A percentile compares a stretch with the other conserved stretches of the same genome.
These are phyloP conservation scores for Proliferodiscus dingleyae DNA, from an alignment of 2,329 filamentous ascomycete species.

Conservation along the genomic window DNA sequence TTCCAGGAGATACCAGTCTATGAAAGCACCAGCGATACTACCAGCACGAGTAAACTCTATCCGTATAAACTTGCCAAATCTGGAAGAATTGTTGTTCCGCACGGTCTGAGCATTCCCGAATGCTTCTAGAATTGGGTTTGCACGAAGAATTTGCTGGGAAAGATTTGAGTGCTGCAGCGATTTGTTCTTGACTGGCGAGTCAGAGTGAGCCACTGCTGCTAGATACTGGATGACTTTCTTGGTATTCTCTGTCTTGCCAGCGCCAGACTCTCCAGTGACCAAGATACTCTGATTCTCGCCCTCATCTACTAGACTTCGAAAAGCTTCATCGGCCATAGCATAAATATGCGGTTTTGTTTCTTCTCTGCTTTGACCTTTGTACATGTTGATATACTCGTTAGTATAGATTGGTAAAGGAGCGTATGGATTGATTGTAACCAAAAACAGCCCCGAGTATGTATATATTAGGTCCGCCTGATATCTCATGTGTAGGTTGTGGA, in stretches of 20 bases:
- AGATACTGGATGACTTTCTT: constrained; percentile 99
- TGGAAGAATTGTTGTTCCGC: constrained; percentile 95
- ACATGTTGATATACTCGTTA: constrained; percentile 97
- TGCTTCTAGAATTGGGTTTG: constrained; percentile 94
- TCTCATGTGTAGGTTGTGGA: constrained; percentile 91
- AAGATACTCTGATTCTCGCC: constrained; percentile 95
- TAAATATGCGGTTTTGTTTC: constrained; percentile 97
- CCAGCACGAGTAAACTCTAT: constrained; percentile 89
- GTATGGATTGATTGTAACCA: constrained; percentile 97
- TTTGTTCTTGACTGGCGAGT: constrained; percentile 62
- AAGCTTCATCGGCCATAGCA: constrained; percentile 94
- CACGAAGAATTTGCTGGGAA: constrained; percentile 91
- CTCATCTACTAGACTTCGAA: constrained; percentile 91
- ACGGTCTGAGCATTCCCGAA: constrained; percentile 98
- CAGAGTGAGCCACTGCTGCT: constrained; percentile 84
- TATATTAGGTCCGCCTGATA: constrained; percentile 97
- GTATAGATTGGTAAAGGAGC: constrained; percentile 91
- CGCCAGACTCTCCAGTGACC: constrained; percentile 95
- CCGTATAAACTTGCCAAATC: constrained; percentile 97
- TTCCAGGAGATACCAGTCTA: constrained; percentile 97
- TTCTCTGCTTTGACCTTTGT: constrained; percentile 83
- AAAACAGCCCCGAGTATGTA: constrained; percentile 94
- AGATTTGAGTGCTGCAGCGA: constrained; percentile 70
- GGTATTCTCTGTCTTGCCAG: constrained; percentile 97
- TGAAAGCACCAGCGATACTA: constrained; percentile 91